These are phyloP conservation scores for Candida tammaniensis DNA, from an alignment of 805 yeast species.

Conservation along the genomic window DNA sequence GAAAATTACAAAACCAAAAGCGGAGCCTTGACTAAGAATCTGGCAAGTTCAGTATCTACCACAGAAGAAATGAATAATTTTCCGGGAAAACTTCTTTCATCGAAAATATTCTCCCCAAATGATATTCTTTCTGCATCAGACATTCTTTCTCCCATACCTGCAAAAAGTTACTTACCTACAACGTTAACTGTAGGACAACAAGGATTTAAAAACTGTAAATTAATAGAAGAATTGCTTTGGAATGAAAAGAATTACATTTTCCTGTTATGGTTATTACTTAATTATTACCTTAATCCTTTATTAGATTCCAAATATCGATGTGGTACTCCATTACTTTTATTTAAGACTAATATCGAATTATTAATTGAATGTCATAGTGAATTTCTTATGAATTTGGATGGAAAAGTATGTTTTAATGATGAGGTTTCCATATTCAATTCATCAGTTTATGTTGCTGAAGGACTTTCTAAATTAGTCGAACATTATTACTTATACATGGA, in stretches of 20 bases:
- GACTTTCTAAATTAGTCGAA: not conserved
- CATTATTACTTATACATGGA: conserved; percentile 12
- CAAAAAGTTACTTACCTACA: conserved; percentile 17
- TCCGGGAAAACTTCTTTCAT: not conserved
- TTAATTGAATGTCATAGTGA: conserved; percentile 2
- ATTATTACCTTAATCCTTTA: conserved; percentile 42
- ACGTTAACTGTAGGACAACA: conserved; percentile 19
- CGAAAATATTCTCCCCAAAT: conserved; percentile 3
- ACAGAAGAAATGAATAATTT: too few species aligned
- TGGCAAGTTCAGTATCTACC: too few species aligned
- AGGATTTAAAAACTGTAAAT: conserved; percentile 13
- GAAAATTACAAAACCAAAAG: too few species aligned
- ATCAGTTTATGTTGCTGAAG: not conserved
- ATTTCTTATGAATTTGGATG: not conserved
- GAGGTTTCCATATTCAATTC: not conserved
- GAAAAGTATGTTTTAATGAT: not conserved
- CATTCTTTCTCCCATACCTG: conserved; percentile 10
- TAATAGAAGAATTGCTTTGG: conserved; percentile 45
- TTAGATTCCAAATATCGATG: conserved; percentile 11
- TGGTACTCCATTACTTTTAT: conserved; percentile 5
- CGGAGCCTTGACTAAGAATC: too few species aligned
- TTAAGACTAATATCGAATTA: not conserved
- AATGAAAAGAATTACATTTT: conserved; percentile 50
- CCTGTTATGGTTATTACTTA: conserved; percentile 40
- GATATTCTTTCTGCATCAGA: conserved; percentile 7